Evolutionary conservation across 176 grass and related monocot species (phyloP).

Genomic region (Areca catechu): DNA sequence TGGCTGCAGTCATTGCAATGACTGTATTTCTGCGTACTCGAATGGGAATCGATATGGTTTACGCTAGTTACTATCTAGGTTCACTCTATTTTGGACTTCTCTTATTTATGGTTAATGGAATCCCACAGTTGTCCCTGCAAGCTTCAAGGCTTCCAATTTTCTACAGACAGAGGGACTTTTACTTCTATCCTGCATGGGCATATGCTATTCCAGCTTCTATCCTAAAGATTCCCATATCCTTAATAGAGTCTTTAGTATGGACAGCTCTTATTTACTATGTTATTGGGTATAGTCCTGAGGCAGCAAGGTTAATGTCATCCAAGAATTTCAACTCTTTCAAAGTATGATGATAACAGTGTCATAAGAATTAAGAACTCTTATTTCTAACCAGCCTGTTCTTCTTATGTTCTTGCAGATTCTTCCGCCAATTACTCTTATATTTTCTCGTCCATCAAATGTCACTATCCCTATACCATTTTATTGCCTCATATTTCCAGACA

Average conservation of each 20-base stretch:
- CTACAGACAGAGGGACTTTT: slow-evolving; percentile 3
- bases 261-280: not conserved
- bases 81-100: not conserved
- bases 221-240: slow-evolving; percentile 1
- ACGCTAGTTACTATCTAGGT: slow-evolving; percentile 42
- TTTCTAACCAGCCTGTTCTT: not conserved
- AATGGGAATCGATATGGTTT: slow-evolving; percentile 39
- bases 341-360: no score
- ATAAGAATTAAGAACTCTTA: no score
- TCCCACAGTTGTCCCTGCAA: not conserved
- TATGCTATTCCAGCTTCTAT: not conserved
- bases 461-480: slow-evolving; percentile 45
- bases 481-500: slow-evolving; percentile 51
- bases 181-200: slow-evolving; percentile 15
- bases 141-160: not conserved
- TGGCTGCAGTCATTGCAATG: slow-evolving; percentile 42
- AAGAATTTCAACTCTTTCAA: no score
- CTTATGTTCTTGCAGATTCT: slow-evolving; percentile 32
- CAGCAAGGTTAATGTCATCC: not conserved
- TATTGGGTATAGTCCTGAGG: slow-evolving; percentile 9
- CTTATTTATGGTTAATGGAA: slow-evolving; percentile 4
- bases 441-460: slow-evolving; percentile 43
- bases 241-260: slow-evolving; percentile 1
- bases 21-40: slow-evolving; percentile 57
- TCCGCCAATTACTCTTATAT: slow-evolving; percentile 45